phyloP scores from a whole-genome alignment of 2,329 filamentous ascomycete species.

The Trichoderma sp. region DNA sequence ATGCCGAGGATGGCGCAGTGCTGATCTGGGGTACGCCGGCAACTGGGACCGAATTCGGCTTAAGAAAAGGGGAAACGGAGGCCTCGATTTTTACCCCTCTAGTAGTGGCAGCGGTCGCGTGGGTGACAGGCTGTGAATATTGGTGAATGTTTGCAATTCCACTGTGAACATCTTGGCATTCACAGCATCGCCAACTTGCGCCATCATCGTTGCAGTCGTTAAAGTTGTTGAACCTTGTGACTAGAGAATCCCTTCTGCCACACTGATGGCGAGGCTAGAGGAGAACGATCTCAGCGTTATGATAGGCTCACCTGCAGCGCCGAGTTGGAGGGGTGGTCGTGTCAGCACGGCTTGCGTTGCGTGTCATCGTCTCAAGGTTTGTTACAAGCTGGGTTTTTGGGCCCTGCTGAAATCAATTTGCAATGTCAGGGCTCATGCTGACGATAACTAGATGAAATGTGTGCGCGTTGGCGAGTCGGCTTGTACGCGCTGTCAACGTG shows the following conservation, averaged over 20 bases:
- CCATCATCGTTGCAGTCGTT: background rate
- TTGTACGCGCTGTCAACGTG: background rate
- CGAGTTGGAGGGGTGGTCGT: background rate
- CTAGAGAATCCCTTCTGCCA: background rate
- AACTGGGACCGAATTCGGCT: background rate
- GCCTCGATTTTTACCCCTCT: background rate
- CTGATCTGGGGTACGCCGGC: background rate
- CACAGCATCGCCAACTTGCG: background rate
- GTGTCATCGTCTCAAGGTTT: background rate
- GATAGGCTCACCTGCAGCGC: background rate
- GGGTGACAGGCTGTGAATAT: background rate
- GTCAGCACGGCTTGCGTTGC: background rate
- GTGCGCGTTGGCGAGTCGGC: background rate
- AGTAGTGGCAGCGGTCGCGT: background rate
- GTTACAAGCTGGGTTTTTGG: background rate
- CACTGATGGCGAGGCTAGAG: background rate
- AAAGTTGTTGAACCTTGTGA: background rate
- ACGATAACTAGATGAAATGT: background rate
- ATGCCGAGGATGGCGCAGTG: background rate
- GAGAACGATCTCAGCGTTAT: background rate
- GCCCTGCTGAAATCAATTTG: too few species aligned
- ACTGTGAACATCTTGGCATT: background rate
- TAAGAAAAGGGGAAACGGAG: background rate
- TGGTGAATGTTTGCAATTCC: background rate
- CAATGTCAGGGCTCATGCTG: too few species aligned